Evolutionary conservation across 495 filamentous ascomycete species (phyloP), one percentile per base, ranked within the genome.

Genomic region (Aspergillus nidulans): DNA sequence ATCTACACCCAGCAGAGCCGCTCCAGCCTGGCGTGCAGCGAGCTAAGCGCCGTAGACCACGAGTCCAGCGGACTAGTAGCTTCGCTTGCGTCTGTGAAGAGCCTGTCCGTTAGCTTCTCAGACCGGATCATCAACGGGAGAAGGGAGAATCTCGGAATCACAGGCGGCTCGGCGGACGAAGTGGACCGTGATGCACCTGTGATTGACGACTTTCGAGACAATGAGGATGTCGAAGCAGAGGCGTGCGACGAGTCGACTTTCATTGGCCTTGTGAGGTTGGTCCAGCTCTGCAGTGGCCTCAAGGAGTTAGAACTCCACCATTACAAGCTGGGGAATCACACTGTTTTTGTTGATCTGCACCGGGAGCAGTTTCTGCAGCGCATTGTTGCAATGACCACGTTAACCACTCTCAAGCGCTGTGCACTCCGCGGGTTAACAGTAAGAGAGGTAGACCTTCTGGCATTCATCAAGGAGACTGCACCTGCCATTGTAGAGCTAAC

Each of bases 21-120:
- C n/a, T 52, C 38, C 12, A 43, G 49, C 24, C 25, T 52, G 38
- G 49, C 38, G 10, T 43, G 49, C 38, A 43, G 28, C 16, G 49
- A 43, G 49, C 39, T 26, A 1, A 32, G 16, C 42, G n/a, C 16
- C 15, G 24, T 52, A 1, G 18, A 43, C 15, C 20, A 43, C 16
- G 34, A 26, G 13, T 32, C 24, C 21, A 32, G 32, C 8, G 49
- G 20, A 15, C 12, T 52, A 5, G 23, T 16, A 2, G 25, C 36
- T 7, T 43, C 49, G 3, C 49, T 52, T n/a, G 49, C 21, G 0
- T 43, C 49, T 1, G 1, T 43, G 13, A 32, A 43, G 16, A 42
- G 1, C 13, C 39, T 43, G 2, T 15, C 49, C 6, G 38, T 52
- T 1, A 52, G 49, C 39, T 43, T 52, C 49, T 43, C 49, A 6